Base-by-base conservation (phyloP, 2,329 filamentous ascomycete genomes). In the Juglanconis oblonga region DNA sequence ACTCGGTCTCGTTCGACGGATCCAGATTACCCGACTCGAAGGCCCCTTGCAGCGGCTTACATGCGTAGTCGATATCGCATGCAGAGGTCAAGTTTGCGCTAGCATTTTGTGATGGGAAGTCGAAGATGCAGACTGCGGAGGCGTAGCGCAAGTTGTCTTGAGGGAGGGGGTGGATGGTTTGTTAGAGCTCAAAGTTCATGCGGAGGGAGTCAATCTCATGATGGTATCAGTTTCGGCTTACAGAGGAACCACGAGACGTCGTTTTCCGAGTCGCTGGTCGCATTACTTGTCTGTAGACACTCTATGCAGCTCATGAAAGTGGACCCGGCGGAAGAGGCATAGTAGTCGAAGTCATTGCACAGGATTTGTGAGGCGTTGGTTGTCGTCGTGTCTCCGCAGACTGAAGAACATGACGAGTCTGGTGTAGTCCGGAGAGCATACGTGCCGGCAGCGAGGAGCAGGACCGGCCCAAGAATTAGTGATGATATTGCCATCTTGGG, bases 81-180 rank as follows among this genome's bases (percentile, higher is more conserved):
- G 79, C 76, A 8, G 48, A 29, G 0, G 73, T 72, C 0, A 78
- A 77, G 42, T 17, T 60, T 10, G 76, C 69, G 17, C 68, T 65
- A 1, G 69, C 69, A 0, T 71, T 68, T 0, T 68, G 64, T 0
- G 68, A 64, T 0, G 73, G 73, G 1, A 72, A 73, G 1, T 72
- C 66, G 29, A 72, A 84, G 1, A 83, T 68, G 55, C 81, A 84
- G 0, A 76, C 74, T 35, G 78, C 75, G 4, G 82, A 69, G 0
- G 80, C 68, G 51, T 79, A 83, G 42, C 81, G 74, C 0, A 83
- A 40, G 51, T 83, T 84, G 62, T 83, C 81, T 82, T 24, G 17
- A 24, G 17, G 17, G 17, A 2, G 17, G 17, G 17, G 50, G 31
- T n/a, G 4, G 7, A 38, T 9, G 14, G 6, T 14, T 14, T 65